Evolutionary conservation across 2,329 filamentous ascomycete species (phyloP), one percentile per base, ranked within the genome.

Genomic region (Beauveria caledonica): DNA sequence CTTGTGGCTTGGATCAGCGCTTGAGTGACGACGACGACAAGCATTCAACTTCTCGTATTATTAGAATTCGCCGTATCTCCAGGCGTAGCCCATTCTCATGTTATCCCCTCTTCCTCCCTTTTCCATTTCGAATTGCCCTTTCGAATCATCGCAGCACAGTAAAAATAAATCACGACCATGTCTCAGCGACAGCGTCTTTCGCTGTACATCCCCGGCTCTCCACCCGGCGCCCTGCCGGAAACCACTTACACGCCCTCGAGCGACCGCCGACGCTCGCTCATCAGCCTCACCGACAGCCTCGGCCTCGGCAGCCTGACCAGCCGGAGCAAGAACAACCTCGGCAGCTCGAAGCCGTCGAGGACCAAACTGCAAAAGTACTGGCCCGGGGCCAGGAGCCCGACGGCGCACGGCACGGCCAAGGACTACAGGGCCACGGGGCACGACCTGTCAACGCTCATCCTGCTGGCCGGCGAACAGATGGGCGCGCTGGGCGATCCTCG

Each of bases 191-290:
- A 59, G 27, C 57, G 57, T n/a, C 57, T 52, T 8, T 59, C 57
- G 48, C 33, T 59, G 25, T 11, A 39, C 7, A 59, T 53, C 2
- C 57, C 57, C 23, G 44, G 57, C 48, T 59, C 57, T 8, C 57
- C 57, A 11, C 48, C 48, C 13, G 48, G 44, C 48, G 39, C 40
- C 19, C 39, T 52, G 19, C 40, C 57, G 13, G 48, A 59, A 11
- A 45, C 51, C 8, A 56, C 52, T 56, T 56, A 56, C 51, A 55
- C 58, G 52, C 58, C 58, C 5, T n/a, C 52, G 6, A 60, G 50
- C 39, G 58, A 60, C 51, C 58, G 58, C 29, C 58, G 58, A 3
- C 51, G 58, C 42, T 60, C 58, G n/a, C 58, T 60, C 45, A 49
- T 56, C 51, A 60, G 58, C 58, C 51, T 60, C 23, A 21, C 51